These are phyloP conservation scores for Citrullus amarus DNA, from an alignment of 306 rosid genomes.

Conservation along the genomic window DNA sequence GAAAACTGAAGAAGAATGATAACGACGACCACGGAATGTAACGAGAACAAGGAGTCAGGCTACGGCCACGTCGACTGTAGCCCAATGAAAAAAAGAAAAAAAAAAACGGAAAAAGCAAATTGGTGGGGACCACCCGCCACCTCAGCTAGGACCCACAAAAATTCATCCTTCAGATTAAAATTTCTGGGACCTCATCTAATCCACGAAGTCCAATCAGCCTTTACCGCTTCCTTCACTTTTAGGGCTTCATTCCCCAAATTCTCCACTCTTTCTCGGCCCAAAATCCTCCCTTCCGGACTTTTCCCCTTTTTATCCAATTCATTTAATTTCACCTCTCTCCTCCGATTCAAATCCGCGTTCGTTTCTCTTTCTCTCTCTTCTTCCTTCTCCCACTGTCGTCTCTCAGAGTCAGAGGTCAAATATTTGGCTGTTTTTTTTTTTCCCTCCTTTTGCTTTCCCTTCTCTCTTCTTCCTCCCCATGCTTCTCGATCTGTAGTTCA, in stretches of 20 bases:
- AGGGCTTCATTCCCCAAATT: not conserved
- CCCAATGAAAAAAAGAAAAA: not conserved
- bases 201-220: not conserved
- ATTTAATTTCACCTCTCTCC: slow-evolving; percentile 1
- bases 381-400: not conserved
- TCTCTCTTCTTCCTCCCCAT: not conserved
- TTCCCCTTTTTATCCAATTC: slow-evolving; percentile 18
- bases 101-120: no score
- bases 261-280: not conserved
- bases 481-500: not conserved
- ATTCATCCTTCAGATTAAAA: not conserved
- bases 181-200: not conserved
- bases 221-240: not conserved
- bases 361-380: not conserved
- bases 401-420: slow-evolving; percentile 3
- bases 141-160: not conserved
- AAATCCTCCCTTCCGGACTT: not conserved
- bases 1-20: no score
- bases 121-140: not conserved
- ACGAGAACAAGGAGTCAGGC: no score
- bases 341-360: slow-evolving; percentile 22
- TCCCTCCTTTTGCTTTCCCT: slow-evolving; percentile 13
- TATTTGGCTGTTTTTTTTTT: slow-evolving; percentile 1
- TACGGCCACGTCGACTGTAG: no score
- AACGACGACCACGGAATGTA: no score